Base-by-base conservation (phyloP, 2,329 filamentous ascomycete species). In the Microascus cirrosus region DNA sequence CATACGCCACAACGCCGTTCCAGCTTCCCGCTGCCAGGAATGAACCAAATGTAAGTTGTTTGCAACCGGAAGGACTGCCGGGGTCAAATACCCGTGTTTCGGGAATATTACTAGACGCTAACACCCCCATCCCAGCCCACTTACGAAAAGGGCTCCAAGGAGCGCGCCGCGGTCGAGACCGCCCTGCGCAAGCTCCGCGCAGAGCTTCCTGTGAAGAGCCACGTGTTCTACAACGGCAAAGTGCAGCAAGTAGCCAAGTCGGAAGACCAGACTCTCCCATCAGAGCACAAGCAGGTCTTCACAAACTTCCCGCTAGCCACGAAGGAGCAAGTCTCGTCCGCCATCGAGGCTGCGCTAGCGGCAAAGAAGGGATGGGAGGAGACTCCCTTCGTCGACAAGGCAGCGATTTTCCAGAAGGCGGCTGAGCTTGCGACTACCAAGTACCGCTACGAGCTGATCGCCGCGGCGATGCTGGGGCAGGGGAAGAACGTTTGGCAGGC, bases 401-500 rank as follows among this genome's bases (percentile, higher is more conserved):
- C 68, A 4, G 65, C 70, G n/a, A 68, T 73, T 36, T 73, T 71
- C 63, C 62, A 65, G 22, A 61, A 65, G 32, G 70, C 70, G 1
- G 67, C 69, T 1, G 67, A 69, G 45, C 64, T 72, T 8, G 63
- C 69, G 5, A 61, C 65, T 2, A 60, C 57, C 1, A 65, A 64
- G 53, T 68, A 67, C 55, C 59, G 64, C 12, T 60, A 65, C 36
- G 65, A 72, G 24, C 60, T 73, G 1, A 68, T 73, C 22, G 71
- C 70, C 1, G 69, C 72, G 2, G 72, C 71, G 1, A 73, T 73
- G 71, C 62, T 74, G 2, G 71, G 71, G 7, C 71, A 73, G 60
- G 71, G 71, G 36, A 74, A 73, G 64, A 74, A 71, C 59, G 64
- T 66, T 20, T 73, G 66, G 65, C 71, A 74, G 61, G 71, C 68